phyloP scores from a whole-genome alignment of 164 flowering plant species.

The Tetrastigma voinierianum region DNA sequence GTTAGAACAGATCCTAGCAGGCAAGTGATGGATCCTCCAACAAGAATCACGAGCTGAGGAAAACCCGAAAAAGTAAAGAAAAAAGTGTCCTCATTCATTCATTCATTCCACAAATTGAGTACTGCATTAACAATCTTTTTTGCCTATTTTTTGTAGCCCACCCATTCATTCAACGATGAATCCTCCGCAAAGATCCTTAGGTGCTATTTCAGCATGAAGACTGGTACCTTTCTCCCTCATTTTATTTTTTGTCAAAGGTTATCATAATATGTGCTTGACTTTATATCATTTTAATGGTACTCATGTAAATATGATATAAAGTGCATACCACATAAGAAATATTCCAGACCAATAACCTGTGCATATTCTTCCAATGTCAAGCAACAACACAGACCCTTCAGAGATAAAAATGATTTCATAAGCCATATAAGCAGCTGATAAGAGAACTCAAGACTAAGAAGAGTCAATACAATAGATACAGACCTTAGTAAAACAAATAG shows the following conservation, averaged over 20 bases:
- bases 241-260: not conserved
- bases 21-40: conserved; percentile 54
- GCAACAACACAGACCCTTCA: conserved; percentile 40
- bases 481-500: conserved; percentile 59
- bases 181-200: conserved; percentile 65
- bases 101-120: too few species aligned
- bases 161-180: conserved; percentile 56
- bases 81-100: not conserved
- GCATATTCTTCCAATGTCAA: conserved; percentile 61
- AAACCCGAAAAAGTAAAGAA: not conserved
- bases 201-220: conserved; percentile 68
- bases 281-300: too few species aligned
- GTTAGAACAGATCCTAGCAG: conserved; percentile 55
- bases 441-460: conserved; percentile 17
- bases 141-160: too few species aligned
- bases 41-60: conserved; percentile 48
- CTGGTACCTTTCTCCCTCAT: conserved; percentile 53
- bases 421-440: conserved; percentile 13
- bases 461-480: not conserved
- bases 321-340: conserved; percentile 62
- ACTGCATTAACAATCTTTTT: too few species aligned
- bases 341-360: conserved; percentile 73
- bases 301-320: too few species aligned
- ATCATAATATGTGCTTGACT: too few species aligned
- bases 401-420: conserved; percentile 17